Evolutionary conservation across 805 yeast genomes (phyloP), one percentile per base, ranked within the genome.

Genomic region (Wickerhamomyces ciferrii): DNA sequence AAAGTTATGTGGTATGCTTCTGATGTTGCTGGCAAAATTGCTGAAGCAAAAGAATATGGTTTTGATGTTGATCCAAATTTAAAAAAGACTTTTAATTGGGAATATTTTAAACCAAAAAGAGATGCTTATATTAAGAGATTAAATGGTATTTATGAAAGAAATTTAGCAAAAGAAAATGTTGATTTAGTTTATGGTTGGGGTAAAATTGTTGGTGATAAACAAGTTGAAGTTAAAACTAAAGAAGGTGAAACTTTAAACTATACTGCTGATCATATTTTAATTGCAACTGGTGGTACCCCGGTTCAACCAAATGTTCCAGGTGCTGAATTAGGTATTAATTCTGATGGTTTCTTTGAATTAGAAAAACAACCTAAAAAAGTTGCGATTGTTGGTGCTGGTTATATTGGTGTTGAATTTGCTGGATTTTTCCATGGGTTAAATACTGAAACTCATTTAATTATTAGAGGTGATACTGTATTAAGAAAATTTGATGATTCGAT

Each of bases 1-100:
- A 94, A 94, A 66, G 89, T 94, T 41, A 91, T 94, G 97, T 94
- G 99, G 99, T 84, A 91, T 58, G 97, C 97, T 11, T 83, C 94
- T 27, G 97, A 91, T 58, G 68, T 88, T 65, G 97, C 97, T 18
- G 77, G 78, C 52, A 83, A 81, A 60, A 71, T 86, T 50, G 69
- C 74, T 39, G 84, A 87, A 42, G 96, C 96, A 50, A 71, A 77
- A 53, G 88, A 85, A 52, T 94, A 92, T 63, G 96, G 97, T 0
- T 84, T 94, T 54, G 75, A 70, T 45, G 81, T 79, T 41, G 79
- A 78, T 47, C 69, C 76, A 20, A 66, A 73, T n/a, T 56, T 68
- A 44, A 74, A 76, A 4, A 74, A 76, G 46, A 75, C 81, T 37
- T 92, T 94, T 63, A 76, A 90, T 62, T 94, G 99, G 99, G 65